These are phyloP conservation scores for Hebeloma cylindrosporum DNA, from an alignment of 768 basidiomycete species.

Conservation along the genomic window DNA sequence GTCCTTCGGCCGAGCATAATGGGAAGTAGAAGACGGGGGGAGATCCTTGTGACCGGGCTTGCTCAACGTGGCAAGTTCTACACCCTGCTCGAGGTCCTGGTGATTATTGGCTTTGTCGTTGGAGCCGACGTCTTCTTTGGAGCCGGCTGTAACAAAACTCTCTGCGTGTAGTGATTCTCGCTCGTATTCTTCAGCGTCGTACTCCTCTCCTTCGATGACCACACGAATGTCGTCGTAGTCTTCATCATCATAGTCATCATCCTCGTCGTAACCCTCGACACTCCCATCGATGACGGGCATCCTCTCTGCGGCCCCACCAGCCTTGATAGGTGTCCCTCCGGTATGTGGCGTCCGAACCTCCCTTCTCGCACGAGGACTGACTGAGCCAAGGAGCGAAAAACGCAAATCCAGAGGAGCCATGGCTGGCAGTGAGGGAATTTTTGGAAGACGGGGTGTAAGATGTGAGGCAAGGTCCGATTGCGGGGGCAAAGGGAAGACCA, in stretches of 20 bases:
- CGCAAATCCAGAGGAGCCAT: constrained; percentile 62
- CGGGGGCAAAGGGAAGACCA: too few relatives aligned
- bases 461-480: too few relatives aligned
- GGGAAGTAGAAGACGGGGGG: background rate
- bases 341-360: constrained; percentile 22
- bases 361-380: constrained; percentile 31
- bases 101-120: constrained; percentile 1
- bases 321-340: constrained; percentile 8
- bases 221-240: constrained; percentile 24
- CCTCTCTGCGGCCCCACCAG: constrained; percentile 15
- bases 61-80: constrained; percentile 13
- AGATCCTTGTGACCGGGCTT: background rate
- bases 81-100: constrained; percentile 9
- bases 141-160: constrained; percentile 55
- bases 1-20: constrained; percentile 1
- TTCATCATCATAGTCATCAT: constrained; percentile 29
- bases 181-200: constrained; percentile 36
- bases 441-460: constrained; percentile 8
- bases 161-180: constrained; percentile 51
- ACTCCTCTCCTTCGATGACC: constrained; percentile 22
- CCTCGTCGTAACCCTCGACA: constrained; percentile 30
- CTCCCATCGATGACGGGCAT: constrained; percentile 45
- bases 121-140: constrained; percentile 17
- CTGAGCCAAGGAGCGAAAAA: constrained; percentile 50
- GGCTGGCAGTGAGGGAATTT: constrained; percentile 36